Evolutionary conservation across 192 early-diverging fungal genomes (phyloP).

Genomic region (Umbelopsis vinacea): DNA sequence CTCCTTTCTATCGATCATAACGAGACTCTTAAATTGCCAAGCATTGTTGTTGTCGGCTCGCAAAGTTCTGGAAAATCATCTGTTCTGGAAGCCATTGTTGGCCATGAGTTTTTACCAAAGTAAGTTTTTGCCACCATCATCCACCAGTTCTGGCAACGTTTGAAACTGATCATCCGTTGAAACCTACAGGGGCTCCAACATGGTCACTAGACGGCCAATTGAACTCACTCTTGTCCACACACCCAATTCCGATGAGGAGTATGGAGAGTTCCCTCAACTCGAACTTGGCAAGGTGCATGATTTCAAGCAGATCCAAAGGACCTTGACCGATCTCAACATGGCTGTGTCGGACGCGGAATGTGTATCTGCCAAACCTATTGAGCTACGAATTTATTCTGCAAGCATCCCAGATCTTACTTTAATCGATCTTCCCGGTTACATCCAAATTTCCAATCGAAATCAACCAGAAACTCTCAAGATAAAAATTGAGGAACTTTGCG

Average conservation of each 20-base stretch:
- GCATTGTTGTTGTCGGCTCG: slow-evolving; percentile 85
- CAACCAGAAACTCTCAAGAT: slow-evolving; percentile 79
- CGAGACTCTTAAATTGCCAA: slow-evolving; percentile 81
- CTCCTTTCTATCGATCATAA: slow-evolving; percentile 85
- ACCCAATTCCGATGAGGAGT: slow-evolving; percentile 74
- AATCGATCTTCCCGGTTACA: slow-evolving; percentile 87
- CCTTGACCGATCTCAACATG: slow-evolving; percentile 92
- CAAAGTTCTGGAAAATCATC: slow-evolving; percentile 89
- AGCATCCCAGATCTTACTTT: slow-evolving; percentile 83
- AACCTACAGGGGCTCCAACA: slow-evolving; percentile 65
- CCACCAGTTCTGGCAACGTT: background rate
- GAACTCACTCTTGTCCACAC: slow-evolving; percentile 86
- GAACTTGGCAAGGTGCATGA: slow-evolving; percentile 89
- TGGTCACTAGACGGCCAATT: slow-evolving; percentile 85
- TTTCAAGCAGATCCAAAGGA: slow-evolving; percentile 90
- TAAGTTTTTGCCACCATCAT: slow-evolving; percentile 33
- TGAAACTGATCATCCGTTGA: background rate
- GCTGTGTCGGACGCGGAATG: slow-evolving; percentile 94
- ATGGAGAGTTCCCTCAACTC: slow-evolving; percentile 84
- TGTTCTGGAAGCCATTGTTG: slow-evolving; percentile 86
- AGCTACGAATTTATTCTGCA: slow-evolving; percentile 83
- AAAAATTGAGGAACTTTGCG: slow-evolving; percentile 83
- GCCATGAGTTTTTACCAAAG: slow-evolving; percentile 86
- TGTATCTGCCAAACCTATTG: slow-evolving; percentile 82
- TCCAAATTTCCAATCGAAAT: slow-evolving; percentile 82